Evolutionary conservation across 1,139 yeast species (phyloP).

Genomic region (Debaryomyces robertsiae): DNA sequence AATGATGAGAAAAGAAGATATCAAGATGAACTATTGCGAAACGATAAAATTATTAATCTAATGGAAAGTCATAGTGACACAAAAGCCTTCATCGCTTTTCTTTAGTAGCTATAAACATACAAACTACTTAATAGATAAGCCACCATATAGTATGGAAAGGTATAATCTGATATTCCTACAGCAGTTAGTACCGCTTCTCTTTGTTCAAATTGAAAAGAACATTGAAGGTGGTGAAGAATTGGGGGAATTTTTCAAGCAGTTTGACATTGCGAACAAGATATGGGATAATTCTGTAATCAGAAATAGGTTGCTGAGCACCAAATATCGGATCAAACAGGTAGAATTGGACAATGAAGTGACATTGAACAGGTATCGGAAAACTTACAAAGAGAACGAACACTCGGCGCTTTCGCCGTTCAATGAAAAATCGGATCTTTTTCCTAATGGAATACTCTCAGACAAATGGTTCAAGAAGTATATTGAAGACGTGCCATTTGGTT

Average conservation of each 20-base stretch:
- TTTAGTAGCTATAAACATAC: too few relatives aligned
- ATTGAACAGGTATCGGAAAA: background rate
- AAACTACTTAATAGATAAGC: background rate
- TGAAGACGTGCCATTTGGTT: conserved; percentile 37
- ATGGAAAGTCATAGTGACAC: background rate
- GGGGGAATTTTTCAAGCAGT: conserved; percentile 18
- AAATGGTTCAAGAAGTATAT: conserved; percentile 43
- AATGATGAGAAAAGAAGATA: background rate
- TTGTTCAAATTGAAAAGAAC: conserved; percentile 19
- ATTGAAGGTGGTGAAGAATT: conserved; percentile 8
- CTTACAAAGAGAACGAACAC: conserved; percentile 21
- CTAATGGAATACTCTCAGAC: conserved; percentile 43
- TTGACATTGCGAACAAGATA: conserved; percentile 23
- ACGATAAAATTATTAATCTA: background rate
- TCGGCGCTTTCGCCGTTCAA: conserved; percentile 43
- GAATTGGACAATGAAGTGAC: conserved; percentile 4
- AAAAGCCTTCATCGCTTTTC: background rate
- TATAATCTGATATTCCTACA: conserved; percentile 31
- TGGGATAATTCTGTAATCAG: conserved; percentile 48
- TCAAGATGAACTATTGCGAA: background rate
- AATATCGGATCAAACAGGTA: conserved; percentile 30
- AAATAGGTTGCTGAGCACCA: conserved; percentile 39
- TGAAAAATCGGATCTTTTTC: conserved; percentile 38
- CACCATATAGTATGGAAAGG: conserved; percentile 29
- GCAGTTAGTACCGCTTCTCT: conserved; percentile 38